These are phyloP conservation scores for Pisolithus thermaeus DNA, from an alignment of 1,284 basidiomycete genomes.

Conservation along the genomic window DNA sequence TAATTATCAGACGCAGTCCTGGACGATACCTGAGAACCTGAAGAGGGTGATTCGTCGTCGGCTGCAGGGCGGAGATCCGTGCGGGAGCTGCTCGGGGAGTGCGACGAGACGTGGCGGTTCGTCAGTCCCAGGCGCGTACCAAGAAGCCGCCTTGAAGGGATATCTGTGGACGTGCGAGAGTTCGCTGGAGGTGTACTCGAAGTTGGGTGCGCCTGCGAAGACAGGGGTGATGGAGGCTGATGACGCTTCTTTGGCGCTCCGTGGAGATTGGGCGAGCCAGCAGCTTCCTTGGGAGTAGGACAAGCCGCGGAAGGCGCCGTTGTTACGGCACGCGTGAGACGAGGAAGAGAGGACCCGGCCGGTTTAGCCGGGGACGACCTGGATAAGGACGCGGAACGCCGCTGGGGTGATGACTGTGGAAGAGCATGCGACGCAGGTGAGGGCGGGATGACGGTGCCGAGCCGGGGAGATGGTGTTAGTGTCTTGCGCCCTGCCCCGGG, in stretches of 20 bases:
- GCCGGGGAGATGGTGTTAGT: slow-evolving; percentile 11
- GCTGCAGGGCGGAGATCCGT: slow-evolving; percentile 7
- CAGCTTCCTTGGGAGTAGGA: slow-evolving; percentile 9
- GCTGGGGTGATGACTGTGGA: slow-evolving; percentile 23
- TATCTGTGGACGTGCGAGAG: slow-evolving; percentile 19
- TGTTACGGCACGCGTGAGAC: slow-evolving; percentile 33
- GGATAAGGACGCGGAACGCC: slow-evolving; percentile 21
- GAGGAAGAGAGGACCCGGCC: slow-evolving; percentile 28
- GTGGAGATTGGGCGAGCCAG: slow-evolving; percentile 11
- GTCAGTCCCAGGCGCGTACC: slow-evolving; percentile 14
- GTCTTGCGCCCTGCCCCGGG: background rate
- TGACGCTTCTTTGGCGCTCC: slow-evolving; percentile 19
- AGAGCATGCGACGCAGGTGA: slow-evolving; percentile 8
- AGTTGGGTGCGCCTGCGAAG: slow-evolving; percentile 22
- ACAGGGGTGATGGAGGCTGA: slow-evolving; percentile 27
- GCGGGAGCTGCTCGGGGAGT: slow-evolving; percentile 14
- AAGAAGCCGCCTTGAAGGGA: slow-evolving; percentile 8
- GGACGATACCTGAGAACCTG: slow-evolving; percentile 23
- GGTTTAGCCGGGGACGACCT: slow-evolving; percentile 8
- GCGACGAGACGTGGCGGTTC: slow-evolving; percentile 20
- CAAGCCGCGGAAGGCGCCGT: slow-evolving; percentile 18
- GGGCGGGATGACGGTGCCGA: slow-evolving; percentile 8
- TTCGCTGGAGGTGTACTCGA: slow-evolving; percentile 31
- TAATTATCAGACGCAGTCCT: slow-evolving; percentile 24
- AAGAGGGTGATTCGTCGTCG: slow-evolving; percentile 14